Evolutionary conservation across 2,329 filamentous ascomycete species (phyloP).

Genomic region (Pseudocercospora vitis): DNA sequence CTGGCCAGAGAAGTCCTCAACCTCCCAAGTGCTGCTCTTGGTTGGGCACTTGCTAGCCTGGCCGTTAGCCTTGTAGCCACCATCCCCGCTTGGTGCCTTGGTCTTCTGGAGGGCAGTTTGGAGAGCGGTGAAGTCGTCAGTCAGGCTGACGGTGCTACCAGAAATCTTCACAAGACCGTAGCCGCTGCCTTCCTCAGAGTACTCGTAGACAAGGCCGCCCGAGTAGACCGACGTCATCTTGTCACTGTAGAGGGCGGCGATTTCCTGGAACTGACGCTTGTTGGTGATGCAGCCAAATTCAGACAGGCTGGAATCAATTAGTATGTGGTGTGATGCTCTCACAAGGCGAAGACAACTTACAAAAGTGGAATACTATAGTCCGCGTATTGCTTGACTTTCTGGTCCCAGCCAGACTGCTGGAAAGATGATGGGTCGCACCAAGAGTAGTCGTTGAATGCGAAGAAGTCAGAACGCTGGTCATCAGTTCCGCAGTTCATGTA

Average conservation of each 20-base stretch:
- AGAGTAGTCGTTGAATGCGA: conserved; percentile 86
- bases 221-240: conserved; percentile 91
- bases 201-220: conserved; percentile 95
- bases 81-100: conserved; percentile 55
- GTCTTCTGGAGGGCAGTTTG: conserved; percentile 53
- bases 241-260: conserved; percentile 72
- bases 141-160: conserved; percentile 53
- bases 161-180: conserved; percentile 76
- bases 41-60: conserved; percentile 56
- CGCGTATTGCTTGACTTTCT: conserved; percentile 84
- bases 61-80: conserved; percentile 59
- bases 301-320: conserved; percentile 60
- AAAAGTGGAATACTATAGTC: conserved; percentile 88
- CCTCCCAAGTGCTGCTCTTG: conserved; percentile 57
- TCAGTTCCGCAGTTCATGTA: conserved; percentile 94
- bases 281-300: conserved; percentile 90
- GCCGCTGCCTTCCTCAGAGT: conserved; percentile 73
- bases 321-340: no score
- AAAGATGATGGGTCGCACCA: conserved; percentile 76
- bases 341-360: conserved; percentile 35
- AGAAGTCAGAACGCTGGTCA: conserved; percentile 82
- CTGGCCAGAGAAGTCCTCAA: conserved; percentile 47
- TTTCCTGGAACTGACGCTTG: conserved; percentile 77
- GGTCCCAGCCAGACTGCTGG: conserved; percentile 72
- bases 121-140: conserved; percentile 62